phyloP scores from a whole-genome alignment of 345 rosid species.

The Moricandia arvensis region DNA sequence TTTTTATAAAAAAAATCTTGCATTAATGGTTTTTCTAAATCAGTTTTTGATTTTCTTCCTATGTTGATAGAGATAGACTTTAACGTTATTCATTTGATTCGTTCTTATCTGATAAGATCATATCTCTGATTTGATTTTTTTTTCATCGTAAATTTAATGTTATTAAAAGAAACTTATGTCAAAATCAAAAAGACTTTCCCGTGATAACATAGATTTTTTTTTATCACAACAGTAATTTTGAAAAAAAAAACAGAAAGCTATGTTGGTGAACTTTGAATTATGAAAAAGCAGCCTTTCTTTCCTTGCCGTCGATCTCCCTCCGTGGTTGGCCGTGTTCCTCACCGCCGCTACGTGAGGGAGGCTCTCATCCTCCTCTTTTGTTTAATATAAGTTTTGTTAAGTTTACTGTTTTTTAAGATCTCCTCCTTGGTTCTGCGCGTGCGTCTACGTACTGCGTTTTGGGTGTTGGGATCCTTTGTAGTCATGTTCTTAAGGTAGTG shows the following conservation, averaged over 20 bases:
- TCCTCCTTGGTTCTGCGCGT: too few species aligned
- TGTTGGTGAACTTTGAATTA: background rate
- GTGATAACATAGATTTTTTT: conserved; percentile 6
- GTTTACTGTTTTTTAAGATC: too few species aligned
- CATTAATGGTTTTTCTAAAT: background rate
- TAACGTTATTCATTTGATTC: background rate
- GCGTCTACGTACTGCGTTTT: too few species aligned
- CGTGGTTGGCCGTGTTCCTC: too few species aligned
- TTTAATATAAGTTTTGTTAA: too few species aligned
- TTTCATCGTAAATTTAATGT: background rate
- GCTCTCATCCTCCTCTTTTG: too few species aligned
- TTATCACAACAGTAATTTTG: background rate
- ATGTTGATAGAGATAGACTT: background rate
- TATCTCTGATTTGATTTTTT: background rate
- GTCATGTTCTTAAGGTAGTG: too few species aligned
- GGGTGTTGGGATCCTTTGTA: too few species aligned
- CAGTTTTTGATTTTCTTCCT: conserved; percentile 11
- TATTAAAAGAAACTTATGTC: background rate
- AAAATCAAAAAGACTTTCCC: conserved; percentile 1
- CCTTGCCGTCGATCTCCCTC: too few species aligned
- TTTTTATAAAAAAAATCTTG: background rate
- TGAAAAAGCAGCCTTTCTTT: too few species aligned
- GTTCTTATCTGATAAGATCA: background rate
- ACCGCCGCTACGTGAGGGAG: too few species aligned
- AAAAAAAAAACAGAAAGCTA: background rate